Evolutionary conservation across 768 basidiomycete species (phyloP).

Genomic region (Rubroboletus pulcherrimus): DNA sequence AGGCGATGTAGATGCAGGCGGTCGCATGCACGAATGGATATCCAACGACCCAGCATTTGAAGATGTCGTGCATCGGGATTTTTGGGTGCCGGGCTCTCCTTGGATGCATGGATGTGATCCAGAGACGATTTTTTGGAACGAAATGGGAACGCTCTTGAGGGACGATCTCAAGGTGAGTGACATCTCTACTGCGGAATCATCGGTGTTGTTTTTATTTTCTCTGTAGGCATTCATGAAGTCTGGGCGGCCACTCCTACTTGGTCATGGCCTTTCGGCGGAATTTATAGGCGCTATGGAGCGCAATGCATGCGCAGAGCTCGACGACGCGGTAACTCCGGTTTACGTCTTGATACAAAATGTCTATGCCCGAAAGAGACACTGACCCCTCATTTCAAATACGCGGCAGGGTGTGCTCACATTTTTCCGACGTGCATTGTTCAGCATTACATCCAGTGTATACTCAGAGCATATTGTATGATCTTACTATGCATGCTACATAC

Average conservation of each 20-base stretch:
- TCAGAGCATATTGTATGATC: constrained; percentile 17
- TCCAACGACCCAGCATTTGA: constrained; percentile 53
- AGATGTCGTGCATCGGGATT: constrained; percentile 52
- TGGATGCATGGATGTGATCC: constrained; percentile 34
- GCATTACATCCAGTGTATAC: constrained; percentile 23
- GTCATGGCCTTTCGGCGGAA: constrained; percentile 52
- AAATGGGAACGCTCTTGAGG: constrained; percentile 44
- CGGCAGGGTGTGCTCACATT: not conserved
- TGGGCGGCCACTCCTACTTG: constrained; percentile 64
- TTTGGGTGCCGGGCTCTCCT: constrained; percentile 61
- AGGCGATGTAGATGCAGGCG: constrained; percentile 61
- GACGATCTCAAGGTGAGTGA: constrained; percentile 55
- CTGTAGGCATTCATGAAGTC: constrained; percentile 60
- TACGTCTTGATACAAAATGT: constrained; percentile 59
- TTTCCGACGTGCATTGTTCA: constrained; percentile 7
- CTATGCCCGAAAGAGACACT: constrained; percentile 43
- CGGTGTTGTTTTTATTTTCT: not conserved
- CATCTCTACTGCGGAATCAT: not conserved
- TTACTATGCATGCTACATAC: constrained; percentile 11
- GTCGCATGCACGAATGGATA: constrained; percentile 54
- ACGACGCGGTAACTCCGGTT: constrained; percentile 41
- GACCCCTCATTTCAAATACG: constrained; percentile 3
- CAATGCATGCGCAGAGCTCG: constrained; percentile 50
- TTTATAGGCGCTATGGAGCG: constrained; percentile 52
- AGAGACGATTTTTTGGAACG: constrained; percentile 34